Base-by-base conservation (phyloP, 23 red algal species). In the Gracilaria domingensis region DNA sequence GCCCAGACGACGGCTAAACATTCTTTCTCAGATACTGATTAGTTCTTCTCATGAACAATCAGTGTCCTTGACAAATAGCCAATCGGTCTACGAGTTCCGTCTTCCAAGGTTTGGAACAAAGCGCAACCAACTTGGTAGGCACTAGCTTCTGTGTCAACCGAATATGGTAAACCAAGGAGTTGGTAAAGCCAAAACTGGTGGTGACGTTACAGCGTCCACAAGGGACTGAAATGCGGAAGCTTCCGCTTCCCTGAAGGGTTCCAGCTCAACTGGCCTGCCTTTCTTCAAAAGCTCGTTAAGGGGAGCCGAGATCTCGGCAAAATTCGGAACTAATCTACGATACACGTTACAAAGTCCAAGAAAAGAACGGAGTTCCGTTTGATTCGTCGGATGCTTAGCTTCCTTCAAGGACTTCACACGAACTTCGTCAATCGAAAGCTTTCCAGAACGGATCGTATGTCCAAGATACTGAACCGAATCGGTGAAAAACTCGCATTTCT, bases 281-380 rank as follows among this genome's bases (percentile, higher is more conserved):
- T 78, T 77, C 66, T 76, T 7, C 13, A 78, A 25, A 21, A 88
- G 40, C 4, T 49, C 34, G 38, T 58, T 49, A 50, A 28, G 21
- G 18, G 42, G 76, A 0, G 18, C 30, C 51, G 28, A 32, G 45
- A 8, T 12, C 1, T 79, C 54, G 66, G 66, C 12, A 64, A 25
- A 88, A 18, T 45, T 8, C 65, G n/a, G 33, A 36, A 76, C 34
- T 29, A 77, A 44, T 35, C 12, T 8, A 17, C 84, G 33, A 60
- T 88, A 88, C 2, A 88, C 67, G 35, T 77, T 77, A 40, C 66
- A 78, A 12, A 78, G 39, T 53, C 1, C 84, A 12, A 77, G 35
- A 21, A 88, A 88, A 16, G 45, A 79, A 26, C 58, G 48, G 0
- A 90, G 50, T 40, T 53, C 6, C 21, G 86, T 90, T 55, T 80